Evolutionary conservation across 345 rosid genomes (phyloP).

Genomic region (Linum trigynum): DNA sequence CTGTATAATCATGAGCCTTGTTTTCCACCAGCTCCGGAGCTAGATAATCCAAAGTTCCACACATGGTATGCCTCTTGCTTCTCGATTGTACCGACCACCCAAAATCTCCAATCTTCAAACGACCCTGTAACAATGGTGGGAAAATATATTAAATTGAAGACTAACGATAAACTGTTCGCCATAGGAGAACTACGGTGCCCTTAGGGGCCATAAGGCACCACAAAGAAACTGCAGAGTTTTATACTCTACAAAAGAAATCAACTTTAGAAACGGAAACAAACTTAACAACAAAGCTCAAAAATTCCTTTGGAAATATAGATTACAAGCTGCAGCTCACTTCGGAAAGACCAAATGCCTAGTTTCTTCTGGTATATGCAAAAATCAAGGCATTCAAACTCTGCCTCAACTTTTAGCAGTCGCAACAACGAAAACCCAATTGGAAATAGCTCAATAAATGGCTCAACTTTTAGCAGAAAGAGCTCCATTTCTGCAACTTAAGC

Average conservation of each 20-base stretch:
- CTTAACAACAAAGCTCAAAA: background rate
- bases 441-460: too few species aligned
- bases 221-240: background rate
- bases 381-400: too few species aligned
- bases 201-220: too few species aligned
- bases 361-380: background rate
- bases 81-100: conserved; percentile 98
- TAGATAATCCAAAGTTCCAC: conserved; percentile 90
- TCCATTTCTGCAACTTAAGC: background rate
- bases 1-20: conserved; percentile 77
- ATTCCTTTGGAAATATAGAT: too few species aligned
- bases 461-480: too few species aligned
- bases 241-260: background rate
- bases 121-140: conserved; percentile 40
- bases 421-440: too few species aligned
- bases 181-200: background rate
- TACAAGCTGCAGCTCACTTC: background rate
- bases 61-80: conserved; percentile 85
- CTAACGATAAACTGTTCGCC: background rate
- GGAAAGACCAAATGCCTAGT: background rate
- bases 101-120: conserved; percentile 85
- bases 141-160: background rate
- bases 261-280: background rate
- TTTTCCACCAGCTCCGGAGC: conserved; percentile 98
- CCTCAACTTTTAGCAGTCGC: too few species aligned